These are phyloP conservation scores for Starmerella sp. DNA, from an alignment of 805 yeast species.

Conservation along the genomic window DNA sequence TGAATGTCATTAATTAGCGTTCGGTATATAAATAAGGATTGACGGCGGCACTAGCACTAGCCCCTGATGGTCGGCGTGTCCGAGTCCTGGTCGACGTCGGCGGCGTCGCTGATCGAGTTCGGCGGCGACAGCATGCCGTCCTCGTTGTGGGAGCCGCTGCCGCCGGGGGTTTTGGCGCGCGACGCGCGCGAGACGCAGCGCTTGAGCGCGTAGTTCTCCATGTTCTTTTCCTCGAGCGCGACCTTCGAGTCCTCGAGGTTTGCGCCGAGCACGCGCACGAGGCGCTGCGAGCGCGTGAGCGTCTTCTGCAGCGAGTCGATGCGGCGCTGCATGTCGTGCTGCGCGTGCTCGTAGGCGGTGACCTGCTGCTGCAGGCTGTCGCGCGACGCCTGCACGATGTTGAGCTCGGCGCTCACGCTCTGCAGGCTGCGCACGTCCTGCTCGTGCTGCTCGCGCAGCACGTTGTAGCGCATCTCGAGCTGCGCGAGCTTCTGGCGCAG, in stretches of 20 bases:
- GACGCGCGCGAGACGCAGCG: neutral
- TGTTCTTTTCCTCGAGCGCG: constrained; percentile 28
- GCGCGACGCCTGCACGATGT: constrained; percentile 21
- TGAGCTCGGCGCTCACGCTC: constrained; percentile 20
- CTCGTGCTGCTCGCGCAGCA: constrained; percentile 8
- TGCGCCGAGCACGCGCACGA: constrained; percentile 23
- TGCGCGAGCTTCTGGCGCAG: constrained; percentile 11
- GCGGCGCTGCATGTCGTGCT: constrained; percentile 23
- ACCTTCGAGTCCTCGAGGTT: constrained; percentile 28
- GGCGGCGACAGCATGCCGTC: neutral
- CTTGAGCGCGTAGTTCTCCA: constrained; percentile 26
- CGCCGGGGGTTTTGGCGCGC: neutral
- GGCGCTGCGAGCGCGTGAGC: constrained; percentile 20
- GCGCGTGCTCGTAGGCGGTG: constrained; percentile 23
- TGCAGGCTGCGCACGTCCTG: constrained; percentile 10
- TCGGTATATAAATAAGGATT: neutral
- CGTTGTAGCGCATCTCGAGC: constrained; percentile 1
- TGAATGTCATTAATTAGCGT: too few species aligned
- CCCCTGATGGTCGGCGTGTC: neutral
- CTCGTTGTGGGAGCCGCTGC: neutral
- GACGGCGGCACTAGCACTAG: neutral
- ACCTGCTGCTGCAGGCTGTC: constrained; percentile 27
- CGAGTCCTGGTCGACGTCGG: neutral
- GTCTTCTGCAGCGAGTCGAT: constrained; percentile 20
- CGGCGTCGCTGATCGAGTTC: neutral